Conservation (phyloP, 345 rosid genomes). For the Eucalyptus pauciflora region DNA sequence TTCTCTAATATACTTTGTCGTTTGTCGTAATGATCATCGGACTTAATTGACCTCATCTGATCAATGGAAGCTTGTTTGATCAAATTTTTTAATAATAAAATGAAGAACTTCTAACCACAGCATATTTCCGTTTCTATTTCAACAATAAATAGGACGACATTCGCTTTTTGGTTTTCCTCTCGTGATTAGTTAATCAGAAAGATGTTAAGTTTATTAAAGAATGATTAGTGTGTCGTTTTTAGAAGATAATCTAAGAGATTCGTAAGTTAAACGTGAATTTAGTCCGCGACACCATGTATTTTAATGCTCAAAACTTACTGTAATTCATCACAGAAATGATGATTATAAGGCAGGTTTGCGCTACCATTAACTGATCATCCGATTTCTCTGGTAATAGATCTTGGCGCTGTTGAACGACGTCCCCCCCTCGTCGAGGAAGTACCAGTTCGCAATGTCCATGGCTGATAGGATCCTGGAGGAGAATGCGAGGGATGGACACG, state of each 20-base stretch:
- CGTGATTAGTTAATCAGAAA: not conserved
- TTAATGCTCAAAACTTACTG: not conserved
- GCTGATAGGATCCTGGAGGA: conserved; percentile 76
- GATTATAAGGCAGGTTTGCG: not conserved
- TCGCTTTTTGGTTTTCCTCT: not conserved
- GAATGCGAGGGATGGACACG: conserved; percentile 28
- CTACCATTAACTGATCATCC: not conserved
- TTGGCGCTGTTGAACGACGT: conserved; percentile 50
- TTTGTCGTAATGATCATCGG: not conserved
- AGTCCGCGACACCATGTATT: not conserved
- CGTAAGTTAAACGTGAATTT: not conserved
- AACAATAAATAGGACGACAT: not conserved
- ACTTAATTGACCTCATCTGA: not conserved
- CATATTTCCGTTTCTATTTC: not conserved
- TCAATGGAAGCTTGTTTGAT: not conserved
- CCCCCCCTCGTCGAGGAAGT: conserved; percentile 60
- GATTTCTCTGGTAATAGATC: conserved; percentile 7
- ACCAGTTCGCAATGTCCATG: conserved; percentile 66
- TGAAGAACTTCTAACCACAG: not conserved
- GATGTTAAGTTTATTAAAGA: not conserved
- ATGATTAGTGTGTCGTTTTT: not conserved
- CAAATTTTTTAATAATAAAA: not conserved
- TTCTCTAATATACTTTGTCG: not conserved
- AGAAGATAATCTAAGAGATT: not conserved
- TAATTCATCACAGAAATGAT: not conserved